These are phyloP conservation scores for Aspergillus sp. DNA, from an alignment of 2,329 filamentous ascomycete genomes.

Conservation along the genomic window DNA sequence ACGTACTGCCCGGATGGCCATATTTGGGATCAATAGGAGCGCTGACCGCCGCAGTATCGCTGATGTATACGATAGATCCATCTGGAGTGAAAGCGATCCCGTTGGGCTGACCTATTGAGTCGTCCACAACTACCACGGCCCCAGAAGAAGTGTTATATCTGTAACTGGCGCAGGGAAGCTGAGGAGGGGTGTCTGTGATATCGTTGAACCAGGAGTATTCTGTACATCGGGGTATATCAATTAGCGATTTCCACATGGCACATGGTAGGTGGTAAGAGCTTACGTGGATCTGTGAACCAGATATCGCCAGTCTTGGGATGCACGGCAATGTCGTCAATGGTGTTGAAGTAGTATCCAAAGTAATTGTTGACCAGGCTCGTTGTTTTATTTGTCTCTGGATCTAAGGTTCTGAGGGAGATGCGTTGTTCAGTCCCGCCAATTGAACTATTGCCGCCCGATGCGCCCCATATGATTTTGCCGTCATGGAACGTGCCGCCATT, in stretches of 20 bases:
- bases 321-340: conserved; percentile 20
- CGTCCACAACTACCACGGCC: conserved; percentile 44
- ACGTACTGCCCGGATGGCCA: conserved; percentile 28
- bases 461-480: conserved; percentile 44
- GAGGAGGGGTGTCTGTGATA: conserved; percentile 40
- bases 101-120: conserved; percentile 47
- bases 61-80: conserved; percentile 48
- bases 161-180: conserved; percentile 40
- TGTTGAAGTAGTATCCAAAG: conserved; percentile 40
- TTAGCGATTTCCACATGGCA: too few relatives aligned
- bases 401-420: conserved; percentile 47
- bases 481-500: conserved; percentile 47
- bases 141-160: conserved; percentile 47
- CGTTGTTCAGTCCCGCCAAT: conserved; percentile 43
- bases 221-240: neutral
- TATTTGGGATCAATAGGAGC: conserved; percentile 24
- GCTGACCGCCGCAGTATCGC: conserved; percentile 41
- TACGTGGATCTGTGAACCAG: conserved; percentile 53
- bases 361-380: conserved; percentile 49
- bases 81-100: conserved; percentile 50
- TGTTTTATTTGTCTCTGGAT: conserved; percentile 47
- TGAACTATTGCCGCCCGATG: conserved; percentile 40
- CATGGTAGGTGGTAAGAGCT: conserved; percentile 14
- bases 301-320: conserved; percentile 50
- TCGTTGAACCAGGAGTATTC: conserved; percentile 41